Conservation (phyloP, 2,329 filamentous ascomycete species). For the Scorias spongiosa region DNA sequence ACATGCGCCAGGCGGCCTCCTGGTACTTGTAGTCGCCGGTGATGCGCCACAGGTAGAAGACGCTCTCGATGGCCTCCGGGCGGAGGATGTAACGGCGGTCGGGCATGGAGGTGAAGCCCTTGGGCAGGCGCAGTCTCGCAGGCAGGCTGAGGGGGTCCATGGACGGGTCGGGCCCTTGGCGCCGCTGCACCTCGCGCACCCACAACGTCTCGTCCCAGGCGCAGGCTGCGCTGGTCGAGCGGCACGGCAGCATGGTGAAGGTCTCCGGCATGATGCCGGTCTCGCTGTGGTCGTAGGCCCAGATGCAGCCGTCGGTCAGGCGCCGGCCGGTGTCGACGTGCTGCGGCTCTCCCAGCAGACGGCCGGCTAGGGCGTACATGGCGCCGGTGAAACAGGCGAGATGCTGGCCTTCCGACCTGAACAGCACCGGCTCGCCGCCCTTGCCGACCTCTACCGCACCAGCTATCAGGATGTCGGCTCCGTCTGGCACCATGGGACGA, state of each 20-base stretch:
- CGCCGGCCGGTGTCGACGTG: conserved; percentile 42
- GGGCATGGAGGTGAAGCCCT: conserved; percentile 40
- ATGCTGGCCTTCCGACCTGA: conserved; percentile 36
- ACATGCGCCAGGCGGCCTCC: conserved; percentile 62
- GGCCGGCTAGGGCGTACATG: conserved; percentile 52
- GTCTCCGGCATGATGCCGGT: conserved; percentile 49
- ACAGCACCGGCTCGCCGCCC: conserved; percentile 13
- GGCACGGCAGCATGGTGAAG: conserved; percentile 35
- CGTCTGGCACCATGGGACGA: conserved; percentile 28
- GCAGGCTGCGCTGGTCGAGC: conserved; percentile 21
- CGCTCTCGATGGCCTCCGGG: conserved; percentile 66
- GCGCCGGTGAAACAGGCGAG: conserved; percentile 57
- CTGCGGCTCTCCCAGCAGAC: conserved; percentile 39
- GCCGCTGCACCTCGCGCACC: conserved; percentile 20
- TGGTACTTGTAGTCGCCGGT: conserved; percentile 52
- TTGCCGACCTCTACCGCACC: conserved; percentile 25
- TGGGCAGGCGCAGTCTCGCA: conserved; percentile 31
- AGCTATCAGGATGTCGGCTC: conserved; percentile 33
- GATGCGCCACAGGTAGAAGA: conserved; percentile 63
- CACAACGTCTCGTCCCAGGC: conserved; percentile 33
- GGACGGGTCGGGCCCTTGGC: conserved; percentile 3
- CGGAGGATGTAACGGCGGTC: conserved; percentile 50
- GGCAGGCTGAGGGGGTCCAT: conserved; percentile 19
- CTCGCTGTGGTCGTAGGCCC: conserved; percentile 42
- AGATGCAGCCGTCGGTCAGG: conserved; percentile 49